phyloP scores from a whole-genome alignment of 108 stramenopile species.

The Parmales sp. region DNA sequence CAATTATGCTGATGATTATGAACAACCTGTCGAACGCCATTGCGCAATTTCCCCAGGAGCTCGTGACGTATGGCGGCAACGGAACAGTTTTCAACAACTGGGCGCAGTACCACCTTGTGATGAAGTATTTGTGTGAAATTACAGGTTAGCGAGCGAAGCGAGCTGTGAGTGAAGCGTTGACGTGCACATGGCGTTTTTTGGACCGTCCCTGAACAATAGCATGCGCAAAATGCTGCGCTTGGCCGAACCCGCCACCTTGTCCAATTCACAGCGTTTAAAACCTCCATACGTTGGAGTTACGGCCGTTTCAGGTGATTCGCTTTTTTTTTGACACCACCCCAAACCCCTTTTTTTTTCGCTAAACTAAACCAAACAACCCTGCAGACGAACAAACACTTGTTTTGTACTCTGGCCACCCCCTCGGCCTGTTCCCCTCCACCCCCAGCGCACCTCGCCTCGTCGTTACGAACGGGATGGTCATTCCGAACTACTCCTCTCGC shows the following conservation, averaged over 20 bases:
- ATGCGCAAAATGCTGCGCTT: too few relatives aligned
- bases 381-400: constrained; percentile 8
- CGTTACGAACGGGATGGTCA: constrained; percentile 16
- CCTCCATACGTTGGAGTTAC: too few relatives aligned
- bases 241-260: too few relatives aligned
- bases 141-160: too few relatives aligned
- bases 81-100: constrained; percentile 14
- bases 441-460: not conserved
- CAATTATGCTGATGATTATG: constrained; percentile 12
- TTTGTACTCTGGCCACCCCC: constrained; percentile 14
- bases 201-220: too few relatives aligned
- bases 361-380: too few relatives aligned
- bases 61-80: constrained; percentile 17
- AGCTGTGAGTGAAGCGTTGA: too few relatives aligned
- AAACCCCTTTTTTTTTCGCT: too few relatives aligned
- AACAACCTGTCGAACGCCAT: constrained; percentile 9
- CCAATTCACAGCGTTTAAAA: too few relatives aligned
- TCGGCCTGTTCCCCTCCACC: constrained; percentile 3
- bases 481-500: constrained; percentile 8
- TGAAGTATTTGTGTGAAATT: constrained; percentile 12
- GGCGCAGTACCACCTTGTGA: constrained; percentile 11
- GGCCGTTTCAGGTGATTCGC: too few relatives aligned
- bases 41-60: constrained; percentile 16
- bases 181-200: too few relatives aligned
- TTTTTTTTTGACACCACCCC: too few relatives aligned